Base-by-base conservation (phyloP, 1,284 basidiomycete species). In the Pseudozyma sp. region DNA sequence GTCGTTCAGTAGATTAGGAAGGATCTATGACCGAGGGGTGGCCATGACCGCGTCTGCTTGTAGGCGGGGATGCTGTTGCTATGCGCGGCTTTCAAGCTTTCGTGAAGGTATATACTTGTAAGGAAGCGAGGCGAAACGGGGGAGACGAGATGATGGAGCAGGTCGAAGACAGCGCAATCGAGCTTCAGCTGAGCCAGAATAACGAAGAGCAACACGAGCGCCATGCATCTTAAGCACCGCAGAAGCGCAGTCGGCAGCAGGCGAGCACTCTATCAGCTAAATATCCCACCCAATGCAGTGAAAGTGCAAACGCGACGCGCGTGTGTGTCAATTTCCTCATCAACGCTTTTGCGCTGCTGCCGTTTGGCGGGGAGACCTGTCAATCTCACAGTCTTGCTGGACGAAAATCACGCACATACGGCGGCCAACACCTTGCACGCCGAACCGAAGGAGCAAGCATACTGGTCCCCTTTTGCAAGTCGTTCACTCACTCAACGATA, bases 301-400 rank as follows among this genome's bases (percentile, higher is more conserved):
- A 57, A 64, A 63, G 48, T 57, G 54, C 42, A 50, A 60, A 66
- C 64, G 64, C 64, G 64, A 55, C 64, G 58, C 58, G 55, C 19
- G 60, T 40, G 51, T 57, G 48, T 44, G 35, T 31, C 31, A 31
- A 33, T 7, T 17, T 7, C 11, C 29, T 43, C 39, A 17, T 39
- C 29, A 13, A 5, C 11, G 13, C 17, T 16, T 42, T 16, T 42
- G 40, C 40, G 40, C 35, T 37, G 24, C 35, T 37, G 35, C 9
- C 35, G 4, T 37, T 37, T 14, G 35, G 9, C 35, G 24, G 4
- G 24, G 24, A 24, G 24, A 24, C 24, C 24, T 24, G 24, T 24
- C 24, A 24, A 24, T 24, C 24, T 24, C 24, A 24, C 24, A 24
- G 24, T 24, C 24, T 24, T 24, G 24, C 4, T 24, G 24, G 24